Evolutionary conservation across 495 filamentous ascomycete genomes (phyloP).

Genomic region (Penicillium cinerascens): DNA sequence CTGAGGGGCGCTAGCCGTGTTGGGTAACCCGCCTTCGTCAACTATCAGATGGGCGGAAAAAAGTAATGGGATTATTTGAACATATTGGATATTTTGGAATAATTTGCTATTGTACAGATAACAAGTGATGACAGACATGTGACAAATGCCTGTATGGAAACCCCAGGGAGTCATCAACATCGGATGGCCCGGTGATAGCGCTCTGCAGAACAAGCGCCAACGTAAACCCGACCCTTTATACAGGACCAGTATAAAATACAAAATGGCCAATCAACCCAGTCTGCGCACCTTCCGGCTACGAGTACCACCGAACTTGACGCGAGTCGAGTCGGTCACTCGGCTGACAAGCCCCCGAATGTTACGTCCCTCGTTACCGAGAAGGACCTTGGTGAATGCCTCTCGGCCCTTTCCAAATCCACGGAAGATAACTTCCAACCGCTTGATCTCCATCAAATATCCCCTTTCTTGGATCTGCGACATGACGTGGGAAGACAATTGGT

Average conservation of each 20-base stretch:
- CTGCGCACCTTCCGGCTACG: slow-evolving; percentile 77
- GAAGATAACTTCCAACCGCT: slow-evolving; percentile 67
- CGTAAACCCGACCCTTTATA: neutral
- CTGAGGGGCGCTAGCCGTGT: slow-evolving; percentile 26
- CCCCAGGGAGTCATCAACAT: slow-evolving; percentile 1
- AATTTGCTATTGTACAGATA: slow-evolving; percentile 25
- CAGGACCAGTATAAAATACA: neutral
- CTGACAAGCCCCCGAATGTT: slow-evolving; percentile 64
- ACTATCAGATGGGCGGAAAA: neutral
- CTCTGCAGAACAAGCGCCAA: slow-evolving; percentile 10
- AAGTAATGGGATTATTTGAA: neutral
- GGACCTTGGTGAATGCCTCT: slow-evolving; percentile 82
- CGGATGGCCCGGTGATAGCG: neutral
- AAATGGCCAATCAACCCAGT: slow-evolving; percentile 54
- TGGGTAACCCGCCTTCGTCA: slow-evolving; percentile 11
- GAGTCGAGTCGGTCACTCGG: slow-evolving; percentile 76
- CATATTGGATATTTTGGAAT: neutral
- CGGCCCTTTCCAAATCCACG: slow-evolving; percentile 81
- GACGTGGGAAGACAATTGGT: slow-evolving; percentile 77
- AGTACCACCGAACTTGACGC: slow-evolving; percentile 93
- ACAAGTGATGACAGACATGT: slow-evolving; percentile 8
- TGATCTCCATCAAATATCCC: slow-evolving; percentile 57
- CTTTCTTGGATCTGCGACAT: slow-evolving; percentile 74
- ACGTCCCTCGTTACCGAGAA: slow-evolving; percentile 81
- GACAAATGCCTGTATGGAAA: slow-evolving; percentile 1